phyloP scores from a whole-genome alignment of 192 early-diverging fungal species.

The Thamnidium elegans region DNA sequence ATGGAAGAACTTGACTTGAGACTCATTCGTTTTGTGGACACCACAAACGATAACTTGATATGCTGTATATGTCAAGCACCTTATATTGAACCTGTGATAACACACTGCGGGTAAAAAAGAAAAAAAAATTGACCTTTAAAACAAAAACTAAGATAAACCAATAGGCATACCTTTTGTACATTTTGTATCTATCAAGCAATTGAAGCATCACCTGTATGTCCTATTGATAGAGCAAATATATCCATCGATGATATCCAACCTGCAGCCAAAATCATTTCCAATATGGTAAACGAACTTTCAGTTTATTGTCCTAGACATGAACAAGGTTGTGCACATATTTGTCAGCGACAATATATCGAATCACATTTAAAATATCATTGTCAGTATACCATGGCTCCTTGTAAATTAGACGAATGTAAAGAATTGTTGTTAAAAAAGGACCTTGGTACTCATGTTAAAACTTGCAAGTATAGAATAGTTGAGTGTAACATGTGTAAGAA shows the following conservation, averaged over 20 bases:
- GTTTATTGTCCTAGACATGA: conserved; percentile 53
- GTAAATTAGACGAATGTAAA: conserved; percentile 53
- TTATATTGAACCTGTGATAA: conserved; percentile 44
- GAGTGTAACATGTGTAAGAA: conserved; percentile 57
- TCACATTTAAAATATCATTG: conserved; percentile 59
- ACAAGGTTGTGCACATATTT: conserved; percentile 53
- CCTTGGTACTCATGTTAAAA: conserved; percentile 49
- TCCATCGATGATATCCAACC: conserved; percentile 39
- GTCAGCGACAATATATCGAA: conserved; percentile 55
- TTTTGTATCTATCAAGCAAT: conserved; percentile 57
- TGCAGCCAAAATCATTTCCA: conserved; percentile 56
- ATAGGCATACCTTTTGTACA: conserved; percentile 67
- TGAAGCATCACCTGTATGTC: conserved; percentile 46
- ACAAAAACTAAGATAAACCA: neutral
- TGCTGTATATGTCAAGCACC: conserved; percentile 48
- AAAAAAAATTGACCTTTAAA: neutral
- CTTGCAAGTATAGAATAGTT: conserved; percentile 51
- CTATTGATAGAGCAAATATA: conserved; percentile 55
- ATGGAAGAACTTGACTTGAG: conserved; percentile 17
- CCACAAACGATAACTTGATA: conserved; percentile 39
- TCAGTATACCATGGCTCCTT: conserved; percentile 45
- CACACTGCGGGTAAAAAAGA: conserved; percentile 39
- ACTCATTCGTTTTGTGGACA: conserved; percentile 17
- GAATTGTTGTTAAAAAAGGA: conserved; percentile 55
- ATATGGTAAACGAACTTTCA: conserved; percentile 66